Base-by-base conservation (phyloP, 306 rosid species). In the Cucumis cinereus region DNA sequence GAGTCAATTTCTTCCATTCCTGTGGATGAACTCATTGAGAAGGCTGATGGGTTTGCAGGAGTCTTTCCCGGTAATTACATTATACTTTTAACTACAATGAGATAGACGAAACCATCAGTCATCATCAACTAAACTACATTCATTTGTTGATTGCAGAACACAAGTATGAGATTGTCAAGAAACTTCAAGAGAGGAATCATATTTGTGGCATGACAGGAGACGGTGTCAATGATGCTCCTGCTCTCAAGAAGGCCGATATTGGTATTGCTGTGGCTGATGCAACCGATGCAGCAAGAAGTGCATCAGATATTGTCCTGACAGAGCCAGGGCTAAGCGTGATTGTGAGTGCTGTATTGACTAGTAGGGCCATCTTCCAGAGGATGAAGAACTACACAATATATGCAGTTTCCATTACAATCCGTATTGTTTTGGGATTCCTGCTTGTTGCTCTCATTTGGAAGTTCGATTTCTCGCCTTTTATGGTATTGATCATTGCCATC, bases 261-360 rank as follows among this genome's bases (percentile, higher is more conserved):
- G 98, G 98, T n/a, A 93, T 93, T 57, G 98, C 98, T 0, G 98
- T 90, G 77, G 98, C 85, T 11, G 98, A 93, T 82, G 98, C 98
- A 64, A 93, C 98, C 23, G 98, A 93, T 26, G 96, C 96, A 16
- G 98, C 98, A 2, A 83, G 98, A 60, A 77, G 96, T 80, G 98
- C 98, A n/a, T 93, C 96, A 6, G 98, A 93, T 81, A 93, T 93
- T 80, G 98, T 93, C 45, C 81, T 93, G 79, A 93, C 98, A 0
- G 95, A 93, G 79, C 96, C 98, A 7, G 98, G 98, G 22, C 82
- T 93, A 35, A 90, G 98, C 78, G 98, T 93, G 67, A 93, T 93
- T 69, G 83, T 93, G 60, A 86, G 98, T 76, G 96, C 98, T 4
- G 96, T 93, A 20, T 75, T 93, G 73, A 93, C 98, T 35, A 93